phyloP scores from a whole-genome alignment of 768 basidiomycete species.

The Lactarius hatsudake region DNA sequence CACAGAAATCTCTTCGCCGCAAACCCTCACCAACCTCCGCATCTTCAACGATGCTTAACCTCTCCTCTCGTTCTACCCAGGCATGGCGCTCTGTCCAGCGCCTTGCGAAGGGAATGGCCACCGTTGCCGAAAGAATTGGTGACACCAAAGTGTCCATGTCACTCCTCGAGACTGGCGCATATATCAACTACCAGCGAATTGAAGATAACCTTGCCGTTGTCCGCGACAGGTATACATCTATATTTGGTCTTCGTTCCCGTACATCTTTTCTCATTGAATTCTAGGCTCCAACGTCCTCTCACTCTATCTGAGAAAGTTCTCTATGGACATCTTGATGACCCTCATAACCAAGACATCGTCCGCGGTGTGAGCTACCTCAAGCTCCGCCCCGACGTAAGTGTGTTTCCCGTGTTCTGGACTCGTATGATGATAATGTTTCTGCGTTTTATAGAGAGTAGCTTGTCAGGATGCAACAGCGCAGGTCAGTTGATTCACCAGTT shows the following conservation, averaged over 20 bases:
- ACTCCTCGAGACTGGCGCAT: conserved; percentile 74
- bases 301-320: conserved; percentile 96
- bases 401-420: conserved; percentile 7
- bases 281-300: conserved; percentile 82
- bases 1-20: neutral
- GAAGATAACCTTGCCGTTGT: conserved; percentile 94
- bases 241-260: neutral
- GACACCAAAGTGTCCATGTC: conserved; percentile 91
- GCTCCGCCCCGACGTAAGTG: conserved; percentile 91
- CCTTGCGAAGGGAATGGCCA: conserved; percentile 63
- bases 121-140: conserved; percentile 71
- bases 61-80: conserved; percentile 24
- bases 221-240: conserved; percentile 60
- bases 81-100: conserved; percentile 28
- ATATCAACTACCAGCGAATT: conserved; percentile 95
- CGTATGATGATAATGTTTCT: conserved; percentile 22
- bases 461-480: conserved; percentile 92
- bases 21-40: conserved; percentile 18
- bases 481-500: conserved; percentile 27
- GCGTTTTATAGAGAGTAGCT: conserved; percentile 64
- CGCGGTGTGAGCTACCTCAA: conserved; percentile 95
- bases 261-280: conserved; percentile 2
- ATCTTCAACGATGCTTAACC: conserved; percentile 27
- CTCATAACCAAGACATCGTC: conserved; percentile 84
- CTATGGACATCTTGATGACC: conserved; percentile 97